A percentile compares a stretch with the other conserved stretches of the same genome.
These are phyloP conservation scores for Escovopsis sp. DNA, from an alignment of 2,329 filamentous ascomycete species.

Conservation along the genomic window DNA sequence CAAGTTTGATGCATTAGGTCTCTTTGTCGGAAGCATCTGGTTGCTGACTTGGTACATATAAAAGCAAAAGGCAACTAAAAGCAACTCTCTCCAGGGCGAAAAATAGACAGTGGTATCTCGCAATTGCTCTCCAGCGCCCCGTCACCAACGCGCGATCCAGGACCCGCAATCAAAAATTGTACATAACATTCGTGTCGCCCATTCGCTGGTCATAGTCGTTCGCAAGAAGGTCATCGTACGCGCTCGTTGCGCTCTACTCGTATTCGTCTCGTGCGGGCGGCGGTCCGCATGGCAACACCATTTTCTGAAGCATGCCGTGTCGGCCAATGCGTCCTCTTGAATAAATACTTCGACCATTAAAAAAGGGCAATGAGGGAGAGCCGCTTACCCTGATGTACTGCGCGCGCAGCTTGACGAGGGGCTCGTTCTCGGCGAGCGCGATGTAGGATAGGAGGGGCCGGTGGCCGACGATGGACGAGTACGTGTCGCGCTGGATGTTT, in stretches of 20 bases:
- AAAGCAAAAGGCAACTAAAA: background rate
- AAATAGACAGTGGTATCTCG: slow-evolving; percentile 9
- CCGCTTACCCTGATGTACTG: slow-evolving; percentile 57
- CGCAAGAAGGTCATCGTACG: too few species aligned
- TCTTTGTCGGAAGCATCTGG: too few species aligned
- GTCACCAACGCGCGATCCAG: background rate
- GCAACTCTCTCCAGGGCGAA: background rate
- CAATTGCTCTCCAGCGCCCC: background rate
- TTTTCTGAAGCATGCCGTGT: slow-evolving; percentile 35
- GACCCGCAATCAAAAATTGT: too few species aligned
- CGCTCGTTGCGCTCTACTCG: background rate
- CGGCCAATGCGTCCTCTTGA: background rate
- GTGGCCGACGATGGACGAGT: slow-evolving; percentile 79
- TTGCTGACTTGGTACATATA: too few species aligned
- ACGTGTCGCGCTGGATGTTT: slow-evolving; percentile 89
- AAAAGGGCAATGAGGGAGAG: too few species aligned
- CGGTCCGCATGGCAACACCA: slow-evolving; percentile 47
- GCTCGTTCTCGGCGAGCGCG: slow-evolving; percentile 75
- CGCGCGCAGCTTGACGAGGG: slow-evolving; percentile 63
- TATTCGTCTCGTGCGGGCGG: slow-evolving; percentile 42
- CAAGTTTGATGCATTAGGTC: background rate
- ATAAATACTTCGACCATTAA: background rate
- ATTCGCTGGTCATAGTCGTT: too few species aligned
- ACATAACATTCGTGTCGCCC: too few species aligned
- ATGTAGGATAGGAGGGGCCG: slow-evolving; percentile 80